Conservation (phyloP, 768 basidiomycete genomes). For the Hygrophorus pudorinus region DNA sequence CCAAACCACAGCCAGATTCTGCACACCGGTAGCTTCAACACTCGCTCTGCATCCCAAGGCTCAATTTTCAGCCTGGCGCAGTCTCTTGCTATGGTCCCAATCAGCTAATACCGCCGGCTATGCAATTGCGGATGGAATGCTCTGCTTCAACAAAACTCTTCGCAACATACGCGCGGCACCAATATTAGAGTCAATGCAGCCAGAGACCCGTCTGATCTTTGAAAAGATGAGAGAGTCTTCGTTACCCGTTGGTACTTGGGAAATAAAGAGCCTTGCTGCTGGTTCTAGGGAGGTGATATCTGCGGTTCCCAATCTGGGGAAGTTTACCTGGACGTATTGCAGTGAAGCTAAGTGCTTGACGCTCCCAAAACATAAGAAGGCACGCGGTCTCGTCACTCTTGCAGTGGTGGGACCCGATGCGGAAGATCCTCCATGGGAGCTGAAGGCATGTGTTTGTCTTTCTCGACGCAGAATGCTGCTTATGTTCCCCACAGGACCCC, state of each 20-base stretch:
- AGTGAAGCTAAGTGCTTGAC: neutral
- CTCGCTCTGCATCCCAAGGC: slow-evolving; percentile 11
- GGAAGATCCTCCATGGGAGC: slow-evolving; percentile 8
- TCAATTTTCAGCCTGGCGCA: slow-evolving; percentile 8
- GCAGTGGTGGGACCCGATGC: slow-evolving; percentile 11
- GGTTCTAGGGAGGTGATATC: slow-evolving; percentile 9
- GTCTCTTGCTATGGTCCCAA: slow-evolving; percentile 13
- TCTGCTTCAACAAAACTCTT: slow-evolving; percentile 5
- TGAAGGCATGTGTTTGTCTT: slow-evolving; percentile 9
- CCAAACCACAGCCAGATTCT: slow-evolving; percentile 10
- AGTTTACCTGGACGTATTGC: slow-evolving; percentile 13
- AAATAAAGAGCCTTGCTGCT: slow-evolving; percentile 9
- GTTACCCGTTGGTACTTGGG: slow-evolving; percentile 10
- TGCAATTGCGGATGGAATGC: slow-evolving; percentile 11
- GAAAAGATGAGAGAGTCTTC: slow-evolving; percentile 2
- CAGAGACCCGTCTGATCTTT: slow-evolving; percentile 4
- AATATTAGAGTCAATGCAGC: slow-evolving; percentile 7
- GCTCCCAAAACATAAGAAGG: slow-evolving; percentile 1
- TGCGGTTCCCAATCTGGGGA: slow-evolving; percentile 10
- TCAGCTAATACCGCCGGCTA: slow-evolving; percentile 7
- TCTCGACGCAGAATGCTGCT: neutral
- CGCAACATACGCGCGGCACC: neutral
- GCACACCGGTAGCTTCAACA: slow-evolving; percentile 11
- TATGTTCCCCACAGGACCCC: neutral
- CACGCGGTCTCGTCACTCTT: neutral